Evolutionary conservation across 768 basidiomycete genomes (phyloP), one percentile per base, ranked within the genome.

Genomic region (Artomyces pyxidatus): DNA sequence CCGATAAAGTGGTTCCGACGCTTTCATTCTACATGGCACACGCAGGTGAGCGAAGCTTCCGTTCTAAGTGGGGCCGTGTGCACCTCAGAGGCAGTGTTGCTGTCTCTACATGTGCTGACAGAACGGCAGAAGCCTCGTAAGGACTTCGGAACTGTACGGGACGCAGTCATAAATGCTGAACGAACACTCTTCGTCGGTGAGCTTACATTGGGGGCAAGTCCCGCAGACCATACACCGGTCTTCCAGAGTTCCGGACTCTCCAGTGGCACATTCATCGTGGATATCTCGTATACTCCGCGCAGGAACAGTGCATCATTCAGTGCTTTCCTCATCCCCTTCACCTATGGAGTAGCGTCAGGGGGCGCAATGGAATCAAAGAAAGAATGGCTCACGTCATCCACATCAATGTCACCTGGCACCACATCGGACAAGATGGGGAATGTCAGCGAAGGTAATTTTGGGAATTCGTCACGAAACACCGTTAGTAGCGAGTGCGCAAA

Each of bases 391-490:
- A 49, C 30, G 45, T 52, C 42, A 22, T 54, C 53, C 30, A 47
- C 37, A 6, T 54, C 39, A 32, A 54, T 17, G 29, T 56, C 21
- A 28, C 46, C 53, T 0, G 73, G 68, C 26, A 64, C 52, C 30
- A 62, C 61, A 50, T 65, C 65, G 19, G 84, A 83, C 43, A 87
- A 66, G 12, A 85, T 58, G 17, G 82, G 72, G 47, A 85, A 78
- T 2, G 71, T 62, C 38, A 87, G 55, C 22, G 73, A 68, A 6
- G 85, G 72, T n/a, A 77, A 60, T 59, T 85, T 88, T 5, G 70
- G 62, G 55, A 79, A 76, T 54, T 90, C 85, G 54, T 89, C 88
- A 16, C 78, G 76, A 53, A 86, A 74, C 4, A 74, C 62, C 4
- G 72, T 69, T 37, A 89, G 65, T 41, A 90, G 72, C 3, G 78